Evolutionary conservation across 129 eudicot species (phyloP).

Genomic region (Saussurea involucrata): DNA sequence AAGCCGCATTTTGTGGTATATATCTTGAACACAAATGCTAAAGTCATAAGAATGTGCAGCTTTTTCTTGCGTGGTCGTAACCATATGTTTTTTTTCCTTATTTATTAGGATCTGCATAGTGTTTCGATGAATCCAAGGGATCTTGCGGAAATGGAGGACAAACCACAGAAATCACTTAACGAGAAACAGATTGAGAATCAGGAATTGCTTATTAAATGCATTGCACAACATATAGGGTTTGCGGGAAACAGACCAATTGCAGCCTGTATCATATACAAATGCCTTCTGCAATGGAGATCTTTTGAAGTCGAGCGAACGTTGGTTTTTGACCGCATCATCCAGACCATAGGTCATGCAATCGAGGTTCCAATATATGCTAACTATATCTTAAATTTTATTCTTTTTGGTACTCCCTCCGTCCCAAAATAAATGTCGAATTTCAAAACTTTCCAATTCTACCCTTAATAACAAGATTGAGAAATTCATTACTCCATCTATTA

Average conservation of each 20-base stretch:
- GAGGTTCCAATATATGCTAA: slow-evolving; percentile 54
- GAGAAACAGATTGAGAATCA: slow-evolving; percentile 93
- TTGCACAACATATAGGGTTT: slow-evolving; percentile 77
- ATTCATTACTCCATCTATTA: not conserved
- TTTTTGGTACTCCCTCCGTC: not conserved
- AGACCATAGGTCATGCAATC: slow-evolving; percentile 88
- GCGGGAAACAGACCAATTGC: slow-evolving; percentile 76
- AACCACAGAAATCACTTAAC: slow-evolving; percentile 89
- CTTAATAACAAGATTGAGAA: not conserved
- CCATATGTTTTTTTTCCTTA: not conserved
- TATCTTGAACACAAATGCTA: slow-evolving; percentile 11
- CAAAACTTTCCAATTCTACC: not conserved
- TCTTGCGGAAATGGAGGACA: slow-evolving; percentile 68
- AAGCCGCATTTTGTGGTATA: slow-evolving; percentile 54
- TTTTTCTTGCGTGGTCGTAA: not conserved
- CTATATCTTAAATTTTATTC: not conserved
- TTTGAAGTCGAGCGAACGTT: slow-evolving; percentile 93
- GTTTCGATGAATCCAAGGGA: slow-evolving; percentile 58
- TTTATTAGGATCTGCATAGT: slow-evolving; percentile 75
- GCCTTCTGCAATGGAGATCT: slow-evolving; percentile 97
- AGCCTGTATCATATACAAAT: slow-evolving; percentile 88
- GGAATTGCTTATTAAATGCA: slow-evolving; percentile 77
- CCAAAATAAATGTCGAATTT: not conserved
- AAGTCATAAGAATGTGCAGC: not conserved
- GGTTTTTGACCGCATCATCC: slow-evolving; percentile 88